phyloP scores from a whole-genome alignment of 768 basidiomycete genomes.

The Dioszegia hungarica region DNA sequence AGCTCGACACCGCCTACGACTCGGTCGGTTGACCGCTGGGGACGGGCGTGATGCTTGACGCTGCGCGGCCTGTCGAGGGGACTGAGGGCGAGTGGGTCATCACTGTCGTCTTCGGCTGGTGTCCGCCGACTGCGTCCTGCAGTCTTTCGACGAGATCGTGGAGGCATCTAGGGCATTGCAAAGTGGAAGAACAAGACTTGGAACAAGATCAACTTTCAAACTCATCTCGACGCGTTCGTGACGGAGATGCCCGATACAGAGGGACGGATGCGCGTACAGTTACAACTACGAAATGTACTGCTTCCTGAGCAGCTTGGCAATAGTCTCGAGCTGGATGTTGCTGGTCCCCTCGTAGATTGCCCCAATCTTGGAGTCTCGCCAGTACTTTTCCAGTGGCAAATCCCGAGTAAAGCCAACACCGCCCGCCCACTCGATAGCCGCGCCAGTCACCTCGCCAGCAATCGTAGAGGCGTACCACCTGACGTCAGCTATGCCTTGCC shows the following conservation, averaged over 20 bases:
- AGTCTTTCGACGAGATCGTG: too few species aligned
- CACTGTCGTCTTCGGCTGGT: too few species aligned
- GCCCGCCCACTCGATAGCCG: conserved; percentile 95
- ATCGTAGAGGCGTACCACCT: conserved; percentile 76
- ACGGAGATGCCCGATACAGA: too few species aligned
- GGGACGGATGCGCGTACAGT: too few species aligned
- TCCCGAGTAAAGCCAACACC: conserved; percentile 58
- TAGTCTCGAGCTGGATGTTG: conserved; percentile 97
- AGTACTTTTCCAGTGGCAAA: conserved; percentile 81
- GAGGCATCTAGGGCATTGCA: too few species aligned
- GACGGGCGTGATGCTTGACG: neutral
- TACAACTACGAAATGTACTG: conserved; percentile 3
- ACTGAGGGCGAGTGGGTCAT: neutral
- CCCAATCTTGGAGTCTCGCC: conserved; percentile 80
- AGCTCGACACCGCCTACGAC: conserved; percentile 3
- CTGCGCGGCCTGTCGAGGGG: neutral
- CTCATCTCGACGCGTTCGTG: neutral
- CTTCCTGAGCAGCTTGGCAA: conserved; percentile 68
- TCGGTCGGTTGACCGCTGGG: neutral
- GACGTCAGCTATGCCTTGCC: neutral
- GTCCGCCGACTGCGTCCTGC: too few species aligned
- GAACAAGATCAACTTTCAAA: neutral
- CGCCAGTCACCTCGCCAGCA: conserved; percentile 78
- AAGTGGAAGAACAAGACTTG: too few species aligned
- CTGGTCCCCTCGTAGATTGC: conserved; percentile 63